phyloP scores from a whole-genome alignment of 306 rosid species.

The Vigna unguiculata region DNA sequence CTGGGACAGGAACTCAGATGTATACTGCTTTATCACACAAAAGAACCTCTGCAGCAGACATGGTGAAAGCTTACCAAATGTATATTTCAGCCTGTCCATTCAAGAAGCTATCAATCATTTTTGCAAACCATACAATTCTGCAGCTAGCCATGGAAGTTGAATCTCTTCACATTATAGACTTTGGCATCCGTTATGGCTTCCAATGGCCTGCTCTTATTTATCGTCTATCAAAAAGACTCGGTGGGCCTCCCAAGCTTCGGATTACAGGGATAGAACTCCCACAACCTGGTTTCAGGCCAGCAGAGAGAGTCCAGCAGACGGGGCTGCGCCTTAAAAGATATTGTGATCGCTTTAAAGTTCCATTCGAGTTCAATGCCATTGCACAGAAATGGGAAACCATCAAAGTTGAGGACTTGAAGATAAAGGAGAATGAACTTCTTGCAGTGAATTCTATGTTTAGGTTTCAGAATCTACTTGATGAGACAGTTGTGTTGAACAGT shows the following conservation, averaged over 20 bases:
- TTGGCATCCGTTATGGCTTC: constrained; percentile 79
- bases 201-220: constrained; percentile 77
- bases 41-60: constrained; percentile 59
- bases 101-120: constrained; percentile 52
- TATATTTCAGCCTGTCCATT: constrained; percentile 64
- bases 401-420: constrained; percentile 60
- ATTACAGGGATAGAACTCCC: constrained; percentile 77
- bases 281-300: constrained; percentile 48
- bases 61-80: constrained; percentile 63
- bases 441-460: constrained; percentile 60
- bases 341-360: constrained; percentile 61
- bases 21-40: constrained; percentile 53
- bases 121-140: constrained; percentile 61
- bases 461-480: constrained; percentile 62
- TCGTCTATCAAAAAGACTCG: constrained; percentile 53
- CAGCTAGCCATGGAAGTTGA: constrained; percentile 58
- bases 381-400: constrained; percentile 73
- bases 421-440: constrained; percentile 55
- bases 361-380: constrained; percentile 62
- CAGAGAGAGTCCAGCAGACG: constrained; percentile 57
- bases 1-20: constrained; percentile 66
- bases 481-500: constrained; percentile 58
- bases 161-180: constrained; percentile 67
- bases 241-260: constrained; percentile 75
- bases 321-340: constrained; percentile 54